Conservation (phyloP, 495 filamentous ascomycete species). For the Jackrogersella minutella region DNA sequence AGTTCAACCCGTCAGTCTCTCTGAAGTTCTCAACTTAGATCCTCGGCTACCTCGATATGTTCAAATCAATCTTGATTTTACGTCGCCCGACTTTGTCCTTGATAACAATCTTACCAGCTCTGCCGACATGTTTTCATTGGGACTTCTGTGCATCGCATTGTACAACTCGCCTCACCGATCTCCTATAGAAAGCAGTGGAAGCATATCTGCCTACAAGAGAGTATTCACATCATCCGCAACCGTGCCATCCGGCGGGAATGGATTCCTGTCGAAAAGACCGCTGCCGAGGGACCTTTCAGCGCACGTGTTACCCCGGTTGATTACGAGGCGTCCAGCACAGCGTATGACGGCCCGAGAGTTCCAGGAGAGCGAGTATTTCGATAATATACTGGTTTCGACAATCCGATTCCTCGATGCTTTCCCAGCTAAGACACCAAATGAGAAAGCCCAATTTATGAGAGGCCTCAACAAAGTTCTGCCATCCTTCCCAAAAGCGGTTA, state of each 20-base stretch:
- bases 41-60: slow-evolving; percentile 82
- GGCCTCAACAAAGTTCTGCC: slow-evolving; percentile 85
- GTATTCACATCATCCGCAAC: slow-evolving; percentile 77
- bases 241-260: slow-evolving; percentile 78
- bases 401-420: slow-evolving; percentile 92
- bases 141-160: slow-evolving; percentile 84
- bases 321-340: slow-evolving; percentile 85
- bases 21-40: slow-evolving; percentile 84
- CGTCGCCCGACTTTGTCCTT: slow-evolving; percentile 90
- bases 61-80: slow-evolving; percentile 90
- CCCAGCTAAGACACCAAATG: slow-evolving; percentile 87
- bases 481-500: slow-evolving; percentile 88
- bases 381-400: slow-evolving; percentile 93
- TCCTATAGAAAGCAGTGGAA: slow-evolving; percentile 81
- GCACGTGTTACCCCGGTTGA: slow-evolving; percentile 79
- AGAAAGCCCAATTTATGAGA: slow-evolving; percentile 90
- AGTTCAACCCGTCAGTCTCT: slow-evolving; percentile 77
- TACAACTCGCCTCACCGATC: slow-evolving; percentile 93
- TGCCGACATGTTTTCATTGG: slow-evolving; percentile 92
- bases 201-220: slow-evolving; percentile 80
- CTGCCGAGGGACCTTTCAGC: slow-evolving; percentile 79
- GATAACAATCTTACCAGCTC: slow-evolving; percentile 82
- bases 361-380: slow-evolving; percentile 92
- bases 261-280: slow-evolving; percentile 79
- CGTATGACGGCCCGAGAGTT: slow-evolving; percentile 90